phyloP scores from a whole-genome alignment of 2,329 filamentous ascomycete genomes.

The Lachnellula willkommii region DNA sequence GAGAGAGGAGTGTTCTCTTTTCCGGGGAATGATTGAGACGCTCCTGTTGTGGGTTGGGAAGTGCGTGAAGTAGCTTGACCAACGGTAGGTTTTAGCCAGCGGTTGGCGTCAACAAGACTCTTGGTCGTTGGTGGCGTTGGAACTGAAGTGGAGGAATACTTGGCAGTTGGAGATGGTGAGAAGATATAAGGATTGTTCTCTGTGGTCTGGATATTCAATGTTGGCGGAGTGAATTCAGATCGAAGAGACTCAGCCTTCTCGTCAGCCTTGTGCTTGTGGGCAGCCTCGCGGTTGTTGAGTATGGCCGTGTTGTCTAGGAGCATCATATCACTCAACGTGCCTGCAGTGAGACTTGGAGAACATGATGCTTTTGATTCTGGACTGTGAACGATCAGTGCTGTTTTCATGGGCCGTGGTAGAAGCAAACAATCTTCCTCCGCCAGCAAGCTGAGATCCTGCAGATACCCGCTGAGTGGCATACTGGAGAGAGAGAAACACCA shows the following conservation, averaged over 20 bases:
- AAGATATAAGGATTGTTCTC: background rate
- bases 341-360: background rate
- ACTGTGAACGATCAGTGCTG: constrained; percentile 10
- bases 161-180: background rate
- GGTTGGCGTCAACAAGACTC: background rate
- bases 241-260: background rate
- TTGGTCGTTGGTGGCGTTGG: background rate
- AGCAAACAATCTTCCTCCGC: constrained; percentile 18
- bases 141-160: background rate
- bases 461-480: constrained; percentile 8
- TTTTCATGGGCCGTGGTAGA: constrained; percentile 2
- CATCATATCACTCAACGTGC: constrained; percentile 3
- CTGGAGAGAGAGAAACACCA: background rate
- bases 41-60: too few relatives aligned
- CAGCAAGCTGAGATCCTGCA: constrained; percentile 16
- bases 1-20: too few relatives aligned
- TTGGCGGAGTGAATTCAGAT: background rate
- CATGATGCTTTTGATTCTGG: constrained; percentile 1
- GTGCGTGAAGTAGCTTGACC: too few relatives aligned
- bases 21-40: too few relatives aligned
- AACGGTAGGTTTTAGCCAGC: too few relatives aligned
- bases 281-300: background rate
- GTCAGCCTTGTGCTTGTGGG: constrained; percentile 2
- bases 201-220: background rate
- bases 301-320: constrained; percentile 1